Conservation (phyloP, 2,329 filamentous ascomycete species). For the Lasiodiplodia sp. region DNA sequence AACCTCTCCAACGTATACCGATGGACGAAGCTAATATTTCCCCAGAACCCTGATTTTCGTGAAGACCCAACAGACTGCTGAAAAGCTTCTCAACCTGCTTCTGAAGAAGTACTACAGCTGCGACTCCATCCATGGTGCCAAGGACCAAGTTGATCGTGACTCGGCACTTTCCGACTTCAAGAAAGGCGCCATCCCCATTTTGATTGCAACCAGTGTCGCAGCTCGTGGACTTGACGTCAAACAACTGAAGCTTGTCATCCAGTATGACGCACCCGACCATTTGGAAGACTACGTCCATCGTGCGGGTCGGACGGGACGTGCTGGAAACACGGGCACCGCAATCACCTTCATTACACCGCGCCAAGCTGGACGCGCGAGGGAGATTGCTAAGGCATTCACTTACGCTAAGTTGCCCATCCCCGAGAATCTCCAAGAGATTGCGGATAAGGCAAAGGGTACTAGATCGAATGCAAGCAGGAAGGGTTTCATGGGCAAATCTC, state of each 20-base stretch:
- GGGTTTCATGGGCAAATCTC: conserved; percentile 93
- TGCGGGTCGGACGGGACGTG: conserved; percentile 90
- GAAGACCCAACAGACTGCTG: conserved; percentile 88
- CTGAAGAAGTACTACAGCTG: conserved; percentile 87
- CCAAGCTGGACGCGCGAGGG: conserved; percentile 87
- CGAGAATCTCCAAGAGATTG: conserved; percentile 67
- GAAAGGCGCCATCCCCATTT: conserved; percentile 83
- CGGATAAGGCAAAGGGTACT: conserved; percentile 85
- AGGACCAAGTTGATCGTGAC: conserved; percentile 91
- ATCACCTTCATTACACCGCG: conserved; percentile 93
- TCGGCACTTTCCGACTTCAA: conserved; percentile 95
- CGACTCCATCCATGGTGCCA: conserved; percentile 92
- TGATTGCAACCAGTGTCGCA: conserved; percentile 94
- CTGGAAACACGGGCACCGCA: conserved; percentile 91
- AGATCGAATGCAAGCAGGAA: conserved; percentile 84
- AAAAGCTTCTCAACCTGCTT: conserved; percentile 77
- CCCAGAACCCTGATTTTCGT: conserved; percentile 79
- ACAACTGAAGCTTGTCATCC: conserved; percentile 93
- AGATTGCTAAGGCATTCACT: conserved; percentile 89
- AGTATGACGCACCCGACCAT: conserved; percentile 93
- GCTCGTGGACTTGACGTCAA: conserved; percentile 96
- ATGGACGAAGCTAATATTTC: not conserved
- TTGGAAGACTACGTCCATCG: conserved; percentile 97
- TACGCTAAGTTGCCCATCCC: conserved; percentile 88
- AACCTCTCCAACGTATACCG: not conserved